Conservation (phyloP, 2,329 filamentous ascomycete species). For the Ceratocystis alfenasii region DNA sequence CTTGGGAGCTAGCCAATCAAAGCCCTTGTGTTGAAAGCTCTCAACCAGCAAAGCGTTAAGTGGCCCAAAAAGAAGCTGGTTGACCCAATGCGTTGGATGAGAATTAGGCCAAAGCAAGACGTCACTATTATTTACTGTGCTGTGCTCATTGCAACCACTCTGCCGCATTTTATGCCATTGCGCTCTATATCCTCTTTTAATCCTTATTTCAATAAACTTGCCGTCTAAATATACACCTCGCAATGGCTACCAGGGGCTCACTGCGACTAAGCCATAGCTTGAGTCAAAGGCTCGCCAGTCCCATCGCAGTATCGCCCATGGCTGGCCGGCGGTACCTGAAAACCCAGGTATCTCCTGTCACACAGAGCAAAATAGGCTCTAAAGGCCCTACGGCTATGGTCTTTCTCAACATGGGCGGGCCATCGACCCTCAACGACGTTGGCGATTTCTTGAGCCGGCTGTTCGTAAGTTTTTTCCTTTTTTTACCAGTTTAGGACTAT, state of each 20-base stretch:
- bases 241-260: constrained; percentile 30
- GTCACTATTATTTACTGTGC: background rate
- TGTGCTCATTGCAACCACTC: background rate
- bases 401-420: constrained; percentile 98
- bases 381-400: constrained; percentile 93
- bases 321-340: constrained; percentile 28
- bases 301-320: constrained; percentile 25
- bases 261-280: constrained; percentile 23
- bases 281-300: constrained; percentile 26
- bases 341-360: constrained; percentile 56
- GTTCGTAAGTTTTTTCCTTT: constrained; percentile 52
- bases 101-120: background rate
- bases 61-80: background rate
- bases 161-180: background rate
- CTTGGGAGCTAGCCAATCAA: constrained; percentile 1
- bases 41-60: background rate
- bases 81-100: background rate
- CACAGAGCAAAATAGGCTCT: constrained; percentile 57
- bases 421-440: constrained; percentile 77
- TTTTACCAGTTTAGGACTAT: background rate
- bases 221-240: background rate
- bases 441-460: constrained; percentile 78
- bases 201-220: background rate
- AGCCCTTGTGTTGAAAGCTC: background rate
- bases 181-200: background rate